A percentile compares a stretch with the other conserved stretches of the same genome.
phyloP scores from a whole-genome alignment of 805 yeast species.

The Torulaspora microellipsoides region DNA sequence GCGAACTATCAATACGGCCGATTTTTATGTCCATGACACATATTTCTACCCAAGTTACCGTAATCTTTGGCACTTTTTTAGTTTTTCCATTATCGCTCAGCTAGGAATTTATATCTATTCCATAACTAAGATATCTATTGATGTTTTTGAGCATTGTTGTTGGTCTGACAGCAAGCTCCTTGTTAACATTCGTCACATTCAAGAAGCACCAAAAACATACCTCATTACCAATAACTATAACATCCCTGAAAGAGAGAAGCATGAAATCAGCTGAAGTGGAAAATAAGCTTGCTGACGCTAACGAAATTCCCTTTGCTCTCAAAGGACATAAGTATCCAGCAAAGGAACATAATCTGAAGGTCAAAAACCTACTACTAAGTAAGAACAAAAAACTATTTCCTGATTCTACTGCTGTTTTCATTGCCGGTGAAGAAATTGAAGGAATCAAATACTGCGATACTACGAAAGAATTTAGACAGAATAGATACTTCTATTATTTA shows the following conservation, averaged over 20 bases:
- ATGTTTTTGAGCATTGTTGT: too few relatives aligned
- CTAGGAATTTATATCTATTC: too few relatives aligned
- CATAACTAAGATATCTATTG: too few relatives aligned
- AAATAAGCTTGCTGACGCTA: conserved; percentile 16
- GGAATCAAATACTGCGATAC: conserved; percentile 76
- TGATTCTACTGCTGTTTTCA: conserved; percentile 43
- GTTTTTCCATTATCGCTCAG: too few relatives aligned
- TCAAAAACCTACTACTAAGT: conserved; percentile 38
- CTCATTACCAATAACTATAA: not conserved
- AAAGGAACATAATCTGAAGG: conserved; percentile 62
- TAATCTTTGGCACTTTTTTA: too few relatives aligned
- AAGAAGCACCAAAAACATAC: conserved; percentile 2
- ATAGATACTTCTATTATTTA: conserved; percentile 83
- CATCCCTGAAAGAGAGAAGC: not conserved
- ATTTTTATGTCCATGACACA: too few relatives aligned
- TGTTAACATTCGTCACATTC: conserved; percentile 2
- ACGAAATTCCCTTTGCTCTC: conserved; percentile 20
- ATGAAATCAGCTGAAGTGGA: conserved; percentile 1
- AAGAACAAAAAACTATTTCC: conserved; percentile 23
- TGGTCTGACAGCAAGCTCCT: conserved; percentile 4
- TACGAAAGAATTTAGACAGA: conserved; percentile 74
- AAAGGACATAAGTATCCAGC: conserved; percentile 67
- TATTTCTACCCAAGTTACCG: too few relatives aligned
- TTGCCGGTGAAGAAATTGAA: conserved; percentile 57
- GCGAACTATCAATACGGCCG: too few relatives aligned